Evolutionary conservation across 768 basidiomycete genomes (phyloP).

Genomic region (Sporobolomyces pararoseus): DNA sequence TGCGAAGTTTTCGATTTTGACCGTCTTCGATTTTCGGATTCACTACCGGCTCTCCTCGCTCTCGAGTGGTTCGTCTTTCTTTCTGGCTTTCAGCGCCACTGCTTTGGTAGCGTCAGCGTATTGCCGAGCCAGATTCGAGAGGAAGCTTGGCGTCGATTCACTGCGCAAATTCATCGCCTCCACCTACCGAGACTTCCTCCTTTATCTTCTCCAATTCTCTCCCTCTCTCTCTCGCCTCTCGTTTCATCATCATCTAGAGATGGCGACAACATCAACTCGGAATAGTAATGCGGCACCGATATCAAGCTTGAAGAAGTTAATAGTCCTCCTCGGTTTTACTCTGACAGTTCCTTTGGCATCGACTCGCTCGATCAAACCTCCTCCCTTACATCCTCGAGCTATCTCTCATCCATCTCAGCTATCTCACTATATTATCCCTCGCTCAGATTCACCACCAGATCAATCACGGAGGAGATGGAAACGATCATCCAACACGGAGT

Average conservation of each 20-base stretch:
- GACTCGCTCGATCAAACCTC: constrained; percentile 8
- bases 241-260: background rate
- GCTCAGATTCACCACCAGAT: background rate
- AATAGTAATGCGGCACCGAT: no score
- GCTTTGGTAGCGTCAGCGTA: no score
- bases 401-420: constrained; percentile 22
- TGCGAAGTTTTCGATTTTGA: no score
- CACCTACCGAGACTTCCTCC: no score
- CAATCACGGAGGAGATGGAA: background rate
- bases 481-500: background rate
- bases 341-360: background rate
- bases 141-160: no score
- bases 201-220: background rate
- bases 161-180: background rate
- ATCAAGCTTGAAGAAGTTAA: background rate
- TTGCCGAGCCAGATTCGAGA: no score
- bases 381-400: constrained; percentile 24
- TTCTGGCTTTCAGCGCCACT: no score
- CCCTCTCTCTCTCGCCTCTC: background rate
- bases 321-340: background rate
- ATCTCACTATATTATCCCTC: constrained; percentile 15
- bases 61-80: no score
- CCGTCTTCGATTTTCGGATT: no score
- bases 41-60: no score
- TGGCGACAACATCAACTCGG: background rate